Conservation (phyloP, 306 rosid species). For the Erythrophleum fordii region DNA sequence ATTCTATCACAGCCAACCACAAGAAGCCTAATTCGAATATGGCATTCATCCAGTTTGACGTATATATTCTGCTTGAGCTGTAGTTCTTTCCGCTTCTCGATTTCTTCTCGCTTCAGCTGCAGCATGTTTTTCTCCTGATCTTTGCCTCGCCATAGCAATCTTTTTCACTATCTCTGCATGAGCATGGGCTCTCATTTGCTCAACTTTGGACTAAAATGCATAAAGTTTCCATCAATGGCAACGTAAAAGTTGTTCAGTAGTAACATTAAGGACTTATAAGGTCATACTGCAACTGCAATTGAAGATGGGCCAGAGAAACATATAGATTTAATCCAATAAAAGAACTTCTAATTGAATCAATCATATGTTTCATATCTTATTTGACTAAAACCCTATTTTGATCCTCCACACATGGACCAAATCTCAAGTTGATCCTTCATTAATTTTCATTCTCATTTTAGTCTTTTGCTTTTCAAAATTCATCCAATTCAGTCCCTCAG, state of each 20-base stretch:
- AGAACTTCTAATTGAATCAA: not conserved
- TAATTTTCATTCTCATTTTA: not conserved
- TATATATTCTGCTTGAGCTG: conserved; percentile 60
- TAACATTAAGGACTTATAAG: not conserved
- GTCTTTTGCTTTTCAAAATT: not conserved
- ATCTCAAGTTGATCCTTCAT: not conserved
- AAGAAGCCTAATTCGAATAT: conserved; percentile 49
- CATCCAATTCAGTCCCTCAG: not conserved
- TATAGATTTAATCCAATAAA: not conserved
- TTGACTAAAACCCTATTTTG: too few species aligned
- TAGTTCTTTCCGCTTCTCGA: conserved; percentile 58
- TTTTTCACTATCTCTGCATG: conserved; percentile 64
- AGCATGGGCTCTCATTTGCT: conserved; percentile 72
- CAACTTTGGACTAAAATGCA: conserved; percentile 60
- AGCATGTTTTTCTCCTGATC: conserved; percentile 62
- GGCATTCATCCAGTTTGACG: conserved; percentile 70
- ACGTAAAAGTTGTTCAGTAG: not conserved
- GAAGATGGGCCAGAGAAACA: not conserved
- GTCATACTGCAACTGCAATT: not conserved
- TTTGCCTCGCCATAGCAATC: conserved; percentile 67
- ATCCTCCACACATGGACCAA: too few species aligned
- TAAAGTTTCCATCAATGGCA: not conserved
- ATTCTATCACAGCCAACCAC: conserved; percentile 55
- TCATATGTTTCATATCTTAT: too few species aligned
- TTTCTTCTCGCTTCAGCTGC: conserved; percentile 59